Base-by-base conservation (phyloP, 1,284 basidiomycete genomes). In the Boletus albobrunnescens region DNA sequence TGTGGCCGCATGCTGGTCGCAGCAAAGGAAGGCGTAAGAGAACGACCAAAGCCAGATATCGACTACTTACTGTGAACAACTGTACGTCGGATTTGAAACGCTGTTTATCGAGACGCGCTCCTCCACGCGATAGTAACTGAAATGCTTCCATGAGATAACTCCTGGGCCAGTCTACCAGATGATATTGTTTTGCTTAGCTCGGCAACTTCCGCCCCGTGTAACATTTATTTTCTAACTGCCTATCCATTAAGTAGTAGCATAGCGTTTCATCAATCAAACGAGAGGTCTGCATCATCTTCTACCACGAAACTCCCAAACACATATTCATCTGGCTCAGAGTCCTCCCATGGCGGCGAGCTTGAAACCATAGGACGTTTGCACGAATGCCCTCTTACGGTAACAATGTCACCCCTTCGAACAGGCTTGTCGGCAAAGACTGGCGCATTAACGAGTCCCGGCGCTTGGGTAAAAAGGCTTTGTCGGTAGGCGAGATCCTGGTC, bases 51-150 rank as follows among this genome's bases (percentile, higher is more conserved):
- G 20, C 9, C 36, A 10, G 22, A 38, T 24, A 41, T 12, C 3
- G 5, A 32, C 16, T 47, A 36, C 42, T 28, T 57, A 87, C 87
- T 51, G 75, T 74, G 68, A 96, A 95, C 4, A 92, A 68, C 23
- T 78, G 68, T 16, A 91, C 76, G 63, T 94, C 90, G 1, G 71
- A 67, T 55, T 80, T 74, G 67, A 91, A 94, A 26, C 81, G 74
- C 23, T 74, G 75, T 68, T 88, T 92, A 76, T 94, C 79, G 58
- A 95, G 95, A 48, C 71, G 76, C 11, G 75, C 76, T 11, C 87
- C 87, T 38, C 87, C 88, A 16, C 86, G 75, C 32, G 88, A 88
- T 16, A 92, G 76, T 20, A 91, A 65, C 56, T 83, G 84, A 63
- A 92, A 92, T 19, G 86, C 77, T 53, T 87, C 84, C 82, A 84